These are phyloP conservation scores for Trichoderma hamatum DNA, from an alignment of 2,329 filamentous ascomycete species.

Conservation along the genomic window DNA sequence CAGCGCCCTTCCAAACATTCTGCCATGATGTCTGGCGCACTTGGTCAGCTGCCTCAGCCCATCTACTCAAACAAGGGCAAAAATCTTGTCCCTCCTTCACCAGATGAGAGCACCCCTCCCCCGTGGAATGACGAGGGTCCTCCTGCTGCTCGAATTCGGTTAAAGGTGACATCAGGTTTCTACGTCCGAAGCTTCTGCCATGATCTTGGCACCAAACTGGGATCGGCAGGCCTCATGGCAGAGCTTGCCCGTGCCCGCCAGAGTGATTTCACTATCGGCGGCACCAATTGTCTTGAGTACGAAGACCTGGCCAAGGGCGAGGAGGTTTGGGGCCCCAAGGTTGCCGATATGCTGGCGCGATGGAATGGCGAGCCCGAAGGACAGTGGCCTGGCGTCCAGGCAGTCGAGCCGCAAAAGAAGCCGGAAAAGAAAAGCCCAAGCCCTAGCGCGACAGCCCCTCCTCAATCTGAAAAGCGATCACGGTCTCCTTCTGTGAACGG, in stretches of 20 bases:
- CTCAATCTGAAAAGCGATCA: conserved; percentile 37
- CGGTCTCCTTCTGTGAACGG: conserved; percentile 36
- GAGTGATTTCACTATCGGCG: conserved; percentile 73
- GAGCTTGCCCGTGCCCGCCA: conserved; percentile 80
- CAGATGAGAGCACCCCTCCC: conserved; percentile 52
- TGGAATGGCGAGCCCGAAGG: conserved; percentile 46
- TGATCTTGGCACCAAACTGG: conserved; percentile 81
- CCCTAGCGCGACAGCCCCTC: conserved; percentile 20
- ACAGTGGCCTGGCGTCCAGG: conserved; percentile 31
- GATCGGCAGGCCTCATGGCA: conserved; percentile 83
- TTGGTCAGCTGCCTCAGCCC: conserved; percentile 55
- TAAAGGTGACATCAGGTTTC: conserved; percentile 95
- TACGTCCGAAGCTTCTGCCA: conserved; percentile 95
- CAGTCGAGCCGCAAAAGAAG: conserved; percentile 27
- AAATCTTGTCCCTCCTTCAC: conserved; percentile 56
- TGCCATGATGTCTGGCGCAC: conserved; percentile 61
- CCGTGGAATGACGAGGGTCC: conserved; percentile 66
- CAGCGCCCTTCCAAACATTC: conserved; percentile 38
- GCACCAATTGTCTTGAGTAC: conserved; percentile 75
- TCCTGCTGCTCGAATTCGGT: conserved; percentile 78
- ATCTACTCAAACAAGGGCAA: conserved; percentile 47
- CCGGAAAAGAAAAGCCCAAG: conserved; percentile 26
- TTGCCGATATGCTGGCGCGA: conserved; percentile 53
- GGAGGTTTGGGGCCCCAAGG: conserved; percentile 74
- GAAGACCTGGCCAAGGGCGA: conserved; percentile 76